Base-by-base conservation (phyloP, 1,284 basidiomycete species). In the Schizopora paradoxa region DNA sequence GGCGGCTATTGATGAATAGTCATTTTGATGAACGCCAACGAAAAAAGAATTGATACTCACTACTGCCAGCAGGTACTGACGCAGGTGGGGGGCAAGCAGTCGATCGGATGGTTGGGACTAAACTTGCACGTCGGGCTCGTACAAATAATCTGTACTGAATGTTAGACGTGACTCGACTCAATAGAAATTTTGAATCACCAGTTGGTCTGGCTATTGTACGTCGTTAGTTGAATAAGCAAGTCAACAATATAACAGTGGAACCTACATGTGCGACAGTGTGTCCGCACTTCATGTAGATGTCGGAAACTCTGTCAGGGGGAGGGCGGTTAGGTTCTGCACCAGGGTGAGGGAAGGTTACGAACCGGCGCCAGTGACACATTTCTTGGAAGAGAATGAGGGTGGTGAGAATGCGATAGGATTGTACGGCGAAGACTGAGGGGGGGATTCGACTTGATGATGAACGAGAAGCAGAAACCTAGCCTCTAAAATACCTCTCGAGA, bases 51-150 rank as follows among this genome's bases (percentile, higher is more conserved):
- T 33, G 21, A n/a, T 26, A 61, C 84, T 66, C 62, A 87, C 84
- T 83, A 83, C 63, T 85, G 83, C 79, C 82, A 85, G 58, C 84
- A 88, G n/a, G 77, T 78, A 14, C 61, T 64, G 28, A 60, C 69
- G 63, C 84, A 87, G 22, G 67, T 61, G 36, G 72, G 69, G 19
- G 75, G 69, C 18, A 72, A 68, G 56, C 84, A 88, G 48, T 77
- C 66, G 22, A 50, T 53, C 14, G 79, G 79, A 62, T 87, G 84
- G 18, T 60, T 63, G 14, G 70, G 63, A 55, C 84, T 86, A 66
- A 87, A 87, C 63, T 71, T 84, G 73, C 85, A 87, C 58, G 62
- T 70, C 26, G 67, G 69, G 58, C 78, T 71, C 45, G 74, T 76
- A 62, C 84, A 87, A 56, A 65, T 64, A 49, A 76, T 67, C 76